These are phyloP conservation scores for Chenopodium quinoa DNA, from an alignment of 148 eudicot genomes.

Conservation along the genomic window DNA sequence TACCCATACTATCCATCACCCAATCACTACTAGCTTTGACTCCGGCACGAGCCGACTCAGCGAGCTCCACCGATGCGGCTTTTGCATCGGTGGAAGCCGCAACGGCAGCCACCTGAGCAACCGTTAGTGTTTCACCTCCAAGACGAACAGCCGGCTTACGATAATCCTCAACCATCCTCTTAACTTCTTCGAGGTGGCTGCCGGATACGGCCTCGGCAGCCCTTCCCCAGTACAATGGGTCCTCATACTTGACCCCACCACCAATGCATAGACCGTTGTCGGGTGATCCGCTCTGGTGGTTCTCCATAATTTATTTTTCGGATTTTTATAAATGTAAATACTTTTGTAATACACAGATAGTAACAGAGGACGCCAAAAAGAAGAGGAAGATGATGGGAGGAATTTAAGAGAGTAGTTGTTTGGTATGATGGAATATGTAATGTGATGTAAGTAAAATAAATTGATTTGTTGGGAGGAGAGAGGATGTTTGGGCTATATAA, in stretches of 20 bases:
- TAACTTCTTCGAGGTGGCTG: conserved; percentile 73
- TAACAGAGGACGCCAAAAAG: not conserved
- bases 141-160: conserved; percentile 50
- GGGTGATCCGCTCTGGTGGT: conserved; percentile 3
- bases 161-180: conserved; percentile 73
- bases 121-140: conserved; percentile 58
- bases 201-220: conserved; percentile 62
- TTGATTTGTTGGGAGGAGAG: conserved; percentile 19
- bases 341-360: too few species aligned
- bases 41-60: conserved; percentile 53
- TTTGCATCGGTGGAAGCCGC: conserved; percentile 31
- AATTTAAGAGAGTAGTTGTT: not conserved
- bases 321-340: too few species aligned
- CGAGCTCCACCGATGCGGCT: conserved; percentile 52
- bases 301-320: not conserved
- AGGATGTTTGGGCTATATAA: conserved; percentile 23
- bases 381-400: not conserved
- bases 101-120: conserved; percentile 72
- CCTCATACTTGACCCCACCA: conserved; percentile 3
- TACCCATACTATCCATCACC: conserved; percentile 85
- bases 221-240: conserved; percentile 75
- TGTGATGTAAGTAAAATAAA: not conserved
- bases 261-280: conserved; percentile 1
- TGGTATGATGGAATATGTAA: not conserved
- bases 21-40: conserved; percentile 89